Conservation (phyloP, 306 rosid genomes). For the Oemleria cerasiformis region DNA sequence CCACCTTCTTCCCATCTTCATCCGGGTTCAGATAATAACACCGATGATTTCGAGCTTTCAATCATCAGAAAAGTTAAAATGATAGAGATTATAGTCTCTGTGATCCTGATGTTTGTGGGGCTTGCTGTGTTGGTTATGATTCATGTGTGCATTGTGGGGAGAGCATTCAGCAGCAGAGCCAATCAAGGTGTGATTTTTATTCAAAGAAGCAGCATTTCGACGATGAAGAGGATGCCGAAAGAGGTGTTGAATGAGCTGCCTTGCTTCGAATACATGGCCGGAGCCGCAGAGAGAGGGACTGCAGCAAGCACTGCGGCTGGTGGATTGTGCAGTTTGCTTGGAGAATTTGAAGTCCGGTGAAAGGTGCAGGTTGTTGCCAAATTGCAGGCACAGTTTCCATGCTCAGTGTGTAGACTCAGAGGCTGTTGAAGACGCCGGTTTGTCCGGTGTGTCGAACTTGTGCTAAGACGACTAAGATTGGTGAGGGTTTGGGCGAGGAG, state of each 20-base stretch:
- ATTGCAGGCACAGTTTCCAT: constrained; percentile 48
- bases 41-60: constrained; percentile 11
- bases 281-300: constrained; percentile 14
- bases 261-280: constrained; percentile 35
- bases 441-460: constrained; percentile 49
- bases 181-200: constrained; percentile 16
- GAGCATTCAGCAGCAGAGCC: constrained; percentile 24
- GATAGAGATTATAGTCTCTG: constrained; percentile 49
- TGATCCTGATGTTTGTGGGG: constrained; percentile 53
- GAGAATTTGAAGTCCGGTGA: constrained; percentile 47
- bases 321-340: constrained; percentile 49
- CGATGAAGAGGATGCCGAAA: constrained; percentile 25
- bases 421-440: constrained; percentile 43
- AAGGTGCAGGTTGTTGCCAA: constrained; percentile 45
- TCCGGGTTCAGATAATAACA: not conserved
- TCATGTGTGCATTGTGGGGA: constrained; percentile 48
- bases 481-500: constrained; percentile 24
- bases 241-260: constrained; percentile 48
- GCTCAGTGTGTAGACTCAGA: constrained; percentile 41
- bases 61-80: constrained; percentile 19
- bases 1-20: too few species aligned
- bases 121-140: constrained; percentile 49
- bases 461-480: constrained; percentile 22
- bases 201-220: constrained; percentile 19
- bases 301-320: not conserved